These are phyloP conservation scores for Otatea glauca DNA, from an alignment of 176 grass and related monocot species.

Conservation along the genomic window DNA sequence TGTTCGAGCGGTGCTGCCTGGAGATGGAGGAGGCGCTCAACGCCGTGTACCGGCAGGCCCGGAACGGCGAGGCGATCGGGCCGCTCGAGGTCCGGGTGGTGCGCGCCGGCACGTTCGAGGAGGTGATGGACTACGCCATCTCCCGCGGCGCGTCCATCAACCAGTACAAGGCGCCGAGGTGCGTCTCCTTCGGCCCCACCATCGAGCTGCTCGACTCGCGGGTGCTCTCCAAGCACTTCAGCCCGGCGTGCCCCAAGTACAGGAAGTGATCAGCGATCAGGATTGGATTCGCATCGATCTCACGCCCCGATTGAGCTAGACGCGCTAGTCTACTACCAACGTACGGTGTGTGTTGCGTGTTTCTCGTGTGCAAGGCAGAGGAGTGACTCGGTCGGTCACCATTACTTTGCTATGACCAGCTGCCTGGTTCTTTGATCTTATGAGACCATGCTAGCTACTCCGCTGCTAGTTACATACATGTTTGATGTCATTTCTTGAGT, in stretches of 20 bases:
- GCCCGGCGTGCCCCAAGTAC: slow-evolving; percentile 73
- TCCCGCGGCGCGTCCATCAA: slow-evolving; percentile 92
- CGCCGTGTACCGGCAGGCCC: slow-evolving; percentile 82
- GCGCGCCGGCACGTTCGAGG: slow-evolving; percentile 80
- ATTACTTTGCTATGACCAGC: background rate
- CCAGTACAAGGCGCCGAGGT: slow-evolving; percentile 95
- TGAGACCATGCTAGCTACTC: background rate
- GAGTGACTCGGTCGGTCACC: background rate
- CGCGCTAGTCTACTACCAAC: background rate
- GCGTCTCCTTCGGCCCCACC: slow-evolving; percentile 84
- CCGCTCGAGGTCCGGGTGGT: slow-evolving; percentile 88
- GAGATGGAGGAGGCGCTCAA: slow-evolving; percentile 99
- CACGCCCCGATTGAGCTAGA: slow-evolving; percentile 15
- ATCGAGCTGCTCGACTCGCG: slow-evolving; percentile 89
- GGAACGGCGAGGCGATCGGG: slow-evolving; percentile 78
- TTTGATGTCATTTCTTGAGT: slow-evolving; percentile 34
- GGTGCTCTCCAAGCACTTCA: slow-evolving; percentile 78
- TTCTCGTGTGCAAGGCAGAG: slow-evolving; percentile 26
- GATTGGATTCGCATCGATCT: background rate
- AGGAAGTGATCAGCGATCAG: slow-evolving; percentile 36
- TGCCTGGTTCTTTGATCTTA: background rate
- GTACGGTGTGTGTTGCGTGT: background rate
- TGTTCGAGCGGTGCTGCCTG: slow-evolving; percentile 81
- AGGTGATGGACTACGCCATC: slow-evolving; percentile 99
- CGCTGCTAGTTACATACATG: slow-evolving; percentile 13